Base-by-base conservation (phyloP, 2,329 filamentous ascomycete genomes). In the Zymoseptoria crescenta region DNA sequence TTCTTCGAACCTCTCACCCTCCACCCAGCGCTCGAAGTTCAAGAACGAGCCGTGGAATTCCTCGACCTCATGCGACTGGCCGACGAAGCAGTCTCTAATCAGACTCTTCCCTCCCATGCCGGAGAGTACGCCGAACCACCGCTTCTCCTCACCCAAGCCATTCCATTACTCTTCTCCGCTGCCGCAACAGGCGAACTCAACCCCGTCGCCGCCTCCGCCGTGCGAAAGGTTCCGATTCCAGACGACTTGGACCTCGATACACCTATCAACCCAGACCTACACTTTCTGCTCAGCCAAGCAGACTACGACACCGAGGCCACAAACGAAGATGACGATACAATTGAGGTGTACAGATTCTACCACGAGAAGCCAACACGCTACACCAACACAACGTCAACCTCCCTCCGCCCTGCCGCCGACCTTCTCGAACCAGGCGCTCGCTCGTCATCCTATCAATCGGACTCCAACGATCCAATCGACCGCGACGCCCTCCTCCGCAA, bases 31-130 rank as follows among this genome's bases (percentile, higher is more conserved):
- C 80, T 99, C 1, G 94, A 99, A 71, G 91, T 99, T 3, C 94
- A 99, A 74, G 94, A 97, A 73, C 85, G 94, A 58, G 88, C 92
- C 2, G 92, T 96, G 1, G 92, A 96, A 70, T 95, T 96, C 67
- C 82, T 91, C 0, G 94, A 99, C 71, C 80, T 97, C 10, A 83
- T 97, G 68, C 91, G 91, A 59, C 80, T 99, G 51, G 91, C 90
- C 1, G 85, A 86, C 1, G 94, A 99, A 75, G 91, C 93, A 13
- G 83, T 84, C 2, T 82, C 85, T 8, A 85, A 81, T 1, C 88
- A 92, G 62, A 80, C 83, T 9, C 76, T 82, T 21, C 71, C 73
- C 8, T 57, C 63, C 0, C 82, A 85, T 10, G 80, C 84, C 8
- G 84, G 85, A 59, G 86, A 87, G 16, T 92, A 91, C 63, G 83